phyloP scores from a whole-genome alignment of 2,329 filamentous ascomycete species.

The Scytalidium sp. region DNA sequence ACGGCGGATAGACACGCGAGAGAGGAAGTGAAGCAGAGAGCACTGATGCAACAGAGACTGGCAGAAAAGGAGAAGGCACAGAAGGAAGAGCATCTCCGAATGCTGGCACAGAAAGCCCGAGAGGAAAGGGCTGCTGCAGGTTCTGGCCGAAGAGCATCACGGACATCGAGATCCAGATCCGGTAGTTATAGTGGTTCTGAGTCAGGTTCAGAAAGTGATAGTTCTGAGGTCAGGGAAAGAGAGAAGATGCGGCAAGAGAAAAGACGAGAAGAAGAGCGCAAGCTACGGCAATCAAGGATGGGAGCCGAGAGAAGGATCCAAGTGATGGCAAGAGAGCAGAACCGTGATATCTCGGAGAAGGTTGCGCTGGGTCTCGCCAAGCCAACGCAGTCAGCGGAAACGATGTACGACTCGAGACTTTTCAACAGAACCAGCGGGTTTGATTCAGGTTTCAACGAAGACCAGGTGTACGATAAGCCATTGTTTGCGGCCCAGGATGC shows the following conservation, averaged over 20 bases:
- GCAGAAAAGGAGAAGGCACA: constrained; percentile 95
- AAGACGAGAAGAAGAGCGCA: constrained; percentile 79
- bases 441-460: constrained; percentile 91
- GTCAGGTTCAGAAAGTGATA: constrained; percentile 32
- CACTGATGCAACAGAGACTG: constrained; percentile 91
- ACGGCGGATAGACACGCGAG: constrained; percentile 92
- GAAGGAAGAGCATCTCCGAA: constrained; percentile 88
- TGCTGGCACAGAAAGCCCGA: constrained; percentile 85
- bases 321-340: constrained; percentile 90
- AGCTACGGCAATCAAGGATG: constrained; percentile 92
- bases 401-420: constrained; percentile 94
- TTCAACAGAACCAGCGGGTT: constrained; percentile 96
- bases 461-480: constrained; percentile 96
- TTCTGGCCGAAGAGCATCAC: constrained; percentile 39
- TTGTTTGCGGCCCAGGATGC: constrained; percentile 94
- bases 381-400: constrained; percentile 85
- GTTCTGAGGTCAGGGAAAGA: constrained; percentile 72
- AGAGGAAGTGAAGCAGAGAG: constrained; percentile 90
- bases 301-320: constrained; percentile 88
- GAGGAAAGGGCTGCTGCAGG: constrained; percentile 66
- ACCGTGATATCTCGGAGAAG: constrained; percentile 96
- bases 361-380: constrained; percentile 92
- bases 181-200: constrained; percentile 52
- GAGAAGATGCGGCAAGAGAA: constrained; percentile 75
- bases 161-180: constrained; percentile 35